Evolutionary conservation across 768 basidiomycete species (phyloP), one percentile per base, ranked within the genome.

Genomic region (Rhizopogon salebrosus): DNA sequence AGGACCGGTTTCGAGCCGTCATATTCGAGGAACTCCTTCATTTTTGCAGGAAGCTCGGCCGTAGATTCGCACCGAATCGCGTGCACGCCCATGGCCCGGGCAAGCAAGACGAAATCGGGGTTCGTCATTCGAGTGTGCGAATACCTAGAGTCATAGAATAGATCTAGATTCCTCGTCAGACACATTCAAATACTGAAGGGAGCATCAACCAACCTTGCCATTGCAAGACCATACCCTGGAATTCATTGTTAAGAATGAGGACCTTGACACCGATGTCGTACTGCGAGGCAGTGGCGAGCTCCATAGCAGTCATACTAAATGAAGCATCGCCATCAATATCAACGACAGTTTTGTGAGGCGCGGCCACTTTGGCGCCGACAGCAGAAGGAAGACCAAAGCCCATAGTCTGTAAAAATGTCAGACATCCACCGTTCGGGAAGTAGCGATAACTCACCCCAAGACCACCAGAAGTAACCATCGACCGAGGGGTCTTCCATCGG

Each of bases 231-330:
- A 99, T 99, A 51, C 97, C 97, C 70, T 97, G 95, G 80, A 94
- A 97, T 65, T 95, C 92, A 70, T 97, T 98, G 77, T 97, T 95
- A 62, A 98, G 71, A 22, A 97, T 72, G 59, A 97, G 76, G 37
- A 93, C 88, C 73, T 99, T 99, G 65, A 98, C 92, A 54, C 97
- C 95, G 57, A 99, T 97, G 64, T 80, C 71, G 73, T 80, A 93
- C 64, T 95, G 91, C 23, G 89, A 78, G 4, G 97, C 97, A 1
- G 97, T 99, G 22, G 87, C 85, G 48, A 99, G 84, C 72, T 99
- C 97, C 97, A 98, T 99, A 0, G 94, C 95, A 1, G 97, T 98
- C 97, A 98, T 99, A 64, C 90, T 93, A 74, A 98, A 95, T 20
- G 92, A 95, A 0, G 97, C 97, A 66, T 99, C 97, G 10, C 97